Evolutionary conservation across 495 filamentous ascomycete species (phyloP).

Genomic region (Trichoderma gamsii): DNA sequence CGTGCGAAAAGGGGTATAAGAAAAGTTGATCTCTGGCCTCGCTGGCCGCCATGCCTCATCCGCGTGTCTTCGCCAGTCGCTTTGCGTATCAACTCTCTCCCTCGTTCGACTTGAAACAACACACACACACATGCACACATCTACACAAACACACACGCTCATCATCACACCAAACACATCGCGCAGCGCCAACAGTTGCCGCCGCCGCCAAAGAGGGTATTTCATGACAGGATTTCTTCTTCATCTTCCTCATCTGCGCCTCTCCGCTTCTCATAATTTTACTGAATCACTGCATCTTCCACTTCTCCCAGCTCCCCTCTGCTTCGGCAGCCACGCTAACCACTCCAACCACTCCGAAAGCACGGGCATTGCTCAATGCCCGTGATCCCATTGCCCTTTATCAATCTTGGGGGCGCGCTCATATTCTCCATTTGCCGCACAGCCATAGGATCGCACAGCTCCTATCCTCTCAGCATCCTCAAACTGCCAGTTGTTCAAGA

Average conservation of each 20-base stretch:
- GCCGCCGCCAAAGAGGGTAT: neutral
- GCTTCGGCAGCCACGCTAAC: conserved; percentile 12
- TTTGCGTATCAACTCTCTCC: neutral
- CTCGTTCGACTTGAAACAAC: neutral
- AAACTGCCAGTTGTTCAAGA: conserved; percentile 11
- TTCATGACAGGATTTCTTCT: conserved; percentile 15
- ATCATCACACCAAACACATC: conserved; percentile 5
- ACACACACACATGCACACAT: conserved; percentile 7
- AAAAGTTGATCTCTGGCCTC: neutral
- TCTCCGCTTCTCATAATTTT: conserved; percentile 12
- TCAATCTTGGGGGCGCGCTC: conserved; percentile 8
- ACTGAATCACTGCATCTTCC: conserved; percentile 8
- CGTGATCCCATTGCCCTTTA: neutral
- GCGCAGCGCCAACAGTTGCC: conserved; percentile 1
- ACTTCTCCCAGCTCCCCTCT: conserved; percentile 8
- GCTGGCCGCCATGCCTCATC: neutral
- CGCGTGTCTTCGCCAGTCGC: neutral
- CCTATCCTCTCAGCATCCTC: conserved; percentile 9
- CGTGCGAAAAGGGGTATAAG: neutral
- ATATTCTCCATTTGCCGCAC: conserved; percentile 8
- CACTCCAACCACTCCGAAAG: conserved; percentile 13
- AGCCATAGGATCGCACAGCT: conserved; percentile 9
- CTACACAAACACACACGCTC: conserved; percentile 2
- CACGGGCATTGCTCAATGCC: neutral
- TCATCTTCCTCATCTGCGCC: conserved; percentile 13